These are phyloP conservation scores for Daldinia sp. DNA, from an alignment of 2,329 filamentous ascomycete species.

Conservation along the genomic window DNA sequence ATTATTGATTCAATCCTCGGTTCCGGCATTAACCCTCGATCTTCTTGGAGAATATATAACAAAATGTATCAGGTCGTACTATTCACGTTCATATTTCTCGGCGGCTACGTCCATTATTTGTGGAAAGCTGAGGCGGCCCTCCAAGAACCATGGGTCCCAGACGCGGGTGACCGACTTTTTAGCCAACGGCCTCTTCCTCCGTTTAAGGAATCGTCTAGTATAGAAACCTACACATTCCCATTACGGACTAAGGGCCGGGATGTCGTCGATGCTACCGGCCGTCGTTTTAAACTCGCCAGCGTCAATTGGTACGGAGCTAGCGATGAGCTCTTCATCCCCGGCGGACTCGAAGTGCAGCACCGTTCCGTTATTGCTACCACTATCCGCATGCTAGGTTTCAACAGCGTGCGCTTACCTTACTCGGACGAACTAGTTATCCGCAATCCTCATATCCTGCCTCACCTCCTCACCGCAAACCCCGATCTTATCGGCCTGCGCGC, in stretches of 20 bases:
- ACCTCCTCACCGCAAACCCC: constrained; percentile 64
- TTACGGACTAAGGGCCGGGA: constrained; percentile 67
- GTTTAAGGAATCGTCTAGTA: constrained; percentile 53
- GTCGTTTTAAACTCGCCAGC: constrained; percentile 68
- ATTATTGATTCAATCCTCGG: not conserved
- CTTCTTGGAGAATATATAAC: not conserved
- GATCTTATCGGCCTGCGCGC: constrained; percentile 66
- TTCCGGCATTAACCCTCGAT: not conserved
- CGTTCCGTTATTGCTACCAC: constrained; percentile 66
- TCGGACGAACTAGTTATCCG: constrained; percentile 71
- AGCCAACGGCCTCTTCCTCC: constrained; percentile 57
- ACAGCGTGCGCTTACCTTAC: constrained; percentile 74
- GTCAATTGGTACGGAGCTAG: constrained; percentile 78
- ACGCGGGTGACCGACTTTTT: constrained; percentile 57
- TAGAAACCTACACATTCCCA: constrained; percentile 62
- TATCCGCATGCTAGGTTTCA: constrained; percentile 71
- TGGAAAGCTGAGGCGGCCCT: constrained; percentile 57
- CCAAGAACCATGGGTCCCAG: constrained; percentile 58
- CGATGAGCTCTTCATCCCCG: constrained; percentile 70
- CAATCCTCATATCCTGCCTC: constrained; percentile 63
- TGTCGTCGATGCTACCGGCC: constrained; percentile 65
- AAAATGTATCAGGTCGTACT: constrained; percentile 50
- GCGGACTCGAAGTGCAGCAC: constrained; percentile 70
- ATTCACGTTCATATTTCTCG: constrained; percentile 49
- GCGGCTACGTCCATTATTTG: constrained; percentile 53